phyloP scores from a whole-genome alignment of 1,284 basidiomycete species.

The Stereum hirsutum region DNA sequence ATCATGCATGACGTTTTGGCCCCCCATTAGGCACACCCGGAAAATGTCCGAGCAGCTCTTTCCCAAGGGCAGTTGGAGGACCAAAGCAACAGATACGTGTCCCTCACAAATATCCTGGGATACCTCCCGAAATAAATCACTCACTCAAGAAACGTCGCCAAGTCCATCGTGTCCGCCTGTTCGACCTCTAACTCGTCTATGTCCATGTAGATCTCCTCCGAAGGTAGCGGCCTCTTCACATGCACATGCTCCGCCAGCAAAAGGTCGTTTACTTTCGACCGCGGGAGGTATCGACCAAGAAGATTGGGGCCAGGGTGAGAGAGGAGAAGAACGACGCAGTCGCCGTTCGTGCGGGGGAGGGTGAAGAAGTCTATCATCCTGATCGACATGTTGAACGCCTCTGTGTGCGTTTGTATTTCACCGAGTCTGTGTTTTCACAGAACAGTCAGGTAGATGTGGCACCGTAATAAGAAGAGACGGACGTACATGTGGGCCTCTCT shows the following conservation, averaged over 20 bases:
- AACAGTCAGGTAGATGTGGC: neutral
- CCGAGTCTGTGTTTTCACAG: constrained; percentile 32
- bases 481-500: constrained; percentile 63
- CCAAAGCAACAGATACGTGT: too few relatives aligned
- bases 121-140: constrained; percentile 13
- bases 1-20: too few relatives aligned
- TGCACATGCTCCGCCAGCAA: constrained; percentile 47
- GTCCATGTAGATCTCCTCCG: constrained; percentile 38
- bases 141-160: constrained; percentile 65
- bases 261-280: constrained; percentile 56
- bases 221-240: constrained; percentile 28
- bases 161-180: constrained; percentile 62
- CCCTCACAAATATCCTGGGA: too few relatives aligned
- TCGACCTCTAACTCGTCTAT: constrained; percentile 28
- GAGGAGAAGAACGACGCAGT: constrained; percentile 56
- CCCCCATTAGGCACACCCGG: too few relatives aligned
- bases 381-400: constrained; percentile 41
- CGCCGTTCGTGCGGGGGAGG: constrained; percentile 52
- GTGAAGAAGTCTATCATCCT: constrained; percentile 57
- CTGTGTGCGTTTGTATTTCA: constrained; percentile 37
- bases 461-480: neutral
- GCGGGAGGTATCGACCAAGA: constrained; percentile 56
- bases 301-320: constrained; percentile 59
- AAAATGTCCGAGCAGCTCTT: too few relatives aligned
- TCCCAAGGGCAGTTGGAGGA: too few relatives aligned